phyloP scores from a whole-genome alignment of 768 basidiomycete species.

The Amanita brunnescens region DNA sequence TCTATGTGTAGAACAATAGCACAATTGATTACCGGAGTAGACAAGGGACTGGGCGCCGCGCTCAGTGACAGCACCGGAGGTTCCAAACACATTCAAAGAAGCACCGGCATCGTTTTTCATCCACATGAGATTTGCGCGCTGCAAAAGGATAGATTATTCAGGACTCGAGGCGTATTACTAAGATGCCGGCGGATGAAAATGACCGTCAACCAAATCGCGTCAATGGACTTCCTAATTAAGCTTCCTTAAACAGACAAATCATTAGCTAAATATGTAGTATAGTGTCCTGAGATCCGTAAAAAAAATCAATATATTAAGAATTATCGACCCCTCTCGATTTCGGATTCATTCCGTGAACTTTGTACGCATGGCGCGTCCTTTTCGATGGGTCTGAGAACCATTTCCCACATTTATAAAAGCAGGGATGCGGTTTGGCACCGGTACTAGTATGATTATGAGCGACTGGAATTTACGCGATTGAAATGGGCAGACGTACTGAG shows the following conservation, averaged over 20 bases:
- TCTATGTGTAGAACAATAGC: too few relatives aligned
- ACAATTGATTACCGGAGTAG: too few relatives aligned
- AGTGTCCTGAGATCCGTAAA: too few relatives aligned
- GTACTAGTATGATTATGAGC: conserved; percentile 31
- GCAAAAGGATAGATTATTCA: too few relatives aligned
- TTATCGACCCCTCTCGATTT: not conserved
- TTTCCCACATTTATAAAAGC: conserved; percentile 40
- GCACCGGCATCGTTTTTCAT: too few relatives aligned
- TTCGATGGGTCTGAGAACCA: conserved; percentile 60
- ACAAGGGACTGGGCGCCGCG: too few relatives aligned
- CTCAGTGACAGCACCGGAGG: too few relatives aligned
- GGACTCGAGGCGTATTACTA: too few relatives aligned
- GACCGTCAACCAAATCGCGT: not conserved
- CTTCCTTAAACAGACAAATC: not conserved
- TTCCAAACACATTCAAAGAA: too few relatives aligned
- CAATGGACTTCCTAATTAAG: not conserved
- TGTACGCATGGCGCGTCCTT: conserved; percentile 49
- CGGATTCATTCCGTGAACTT: conserved; percentile 23
- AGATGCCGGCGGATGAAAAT: not conserved
- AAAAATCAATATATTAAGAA: not conserved
- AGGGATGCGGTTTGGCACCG: conserved; percentile 44
- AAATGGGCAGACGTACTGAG: conserved; percentile 27
- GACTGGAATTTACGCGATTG: too few relatives aligned
- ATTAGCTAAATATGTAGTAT: too few relatives aligned
- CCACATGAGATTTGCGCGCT: too few relatives aligned